These are phyloP conservation scores for Russula brevipes DNA, from an alignment of 768 basidiomycete genomes.

Conservation along the genomic window DNA sequence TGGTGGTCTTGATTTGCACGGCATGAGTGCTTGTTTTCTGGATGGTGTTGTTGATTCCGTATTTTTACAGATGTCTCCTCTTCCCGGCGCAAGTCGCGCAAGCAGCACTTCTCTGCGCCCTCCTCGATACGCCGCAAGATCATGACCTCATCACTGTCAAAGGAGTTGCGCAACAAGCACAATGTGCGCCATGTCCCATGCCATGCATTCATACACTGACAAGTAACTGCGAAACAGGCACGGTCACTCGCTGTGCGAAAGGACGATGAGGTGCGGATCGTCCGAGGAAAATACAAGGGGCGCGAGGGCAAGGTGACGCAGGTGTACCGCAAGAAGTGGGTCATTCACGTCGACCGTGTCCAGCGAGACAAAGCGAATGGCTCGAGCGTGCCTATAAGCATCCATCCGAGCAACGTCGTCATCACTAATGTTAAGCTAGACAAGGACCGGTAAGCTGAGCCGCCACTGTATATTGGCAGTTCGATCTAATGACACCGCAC, in stretches of 20 bases:
- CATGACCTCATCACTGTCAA: conserved; percentile 93
- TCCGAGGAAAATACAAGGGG: conserved; percentile 97
- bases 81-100: conserved; percentile 96
- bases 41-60: conserved; percentile 32
- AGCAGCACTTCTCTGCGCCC: conserved; percentile 95
- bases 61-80: conserved; percentile 68
- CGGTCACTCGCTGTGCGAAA: conserved; percentile 94
- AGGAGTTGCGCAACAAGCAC: conserved; percentile 91
- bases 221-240: conserved; percentile 42
- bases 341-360: conserved; percentile 97
- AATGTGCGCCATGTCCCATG: conserved; percentile 45
- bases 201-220: background rate
- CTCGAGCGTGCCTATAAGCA: conserved; percentile 85
- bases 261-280: conserved; percentile 96
- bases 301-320: conserved; percentile 97
- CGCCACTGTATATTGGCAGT: background rate
- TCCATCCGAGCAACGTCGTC: conserved; percentile 96
- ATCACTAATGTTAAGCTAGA: conserved; percentile 90
- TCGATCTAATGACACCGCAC: conserved; percentile 4
- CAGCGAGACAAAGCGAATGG: conserved; percentile 97
- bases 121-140: conserved; percentile 95
- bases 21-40: conserved; percentile 21
- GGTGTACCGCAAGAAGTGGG: conserved; percentile 99
- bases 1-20: conserved; percentile 1
- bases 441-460: conserved; percentile 64